phyloP scores from a whole-genome alignment of 148 eudicot genomes.

The Silene conica region DNA sequence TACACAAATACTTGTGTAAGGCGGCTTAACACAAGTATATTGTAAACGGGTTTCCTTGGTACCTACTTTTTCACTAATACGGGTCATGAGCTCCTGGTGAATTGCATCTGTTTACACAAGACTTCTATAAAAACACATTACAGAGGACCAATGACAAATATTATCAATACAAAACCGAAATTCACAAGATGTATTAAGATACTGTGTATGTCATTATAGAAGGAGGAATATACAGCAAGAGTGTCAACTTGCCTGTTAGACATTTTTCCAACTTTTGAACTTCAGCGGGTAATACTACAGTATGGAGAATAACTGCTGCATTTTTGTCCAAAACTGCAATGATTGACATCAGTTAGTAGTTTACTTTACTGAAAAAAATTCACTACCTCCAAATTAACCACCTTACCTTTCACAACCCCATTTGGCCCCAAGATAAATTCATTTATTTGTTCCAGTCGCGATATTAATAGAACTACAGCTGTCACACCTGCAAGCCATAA shows the following conservation, averaged over 20 bases:
- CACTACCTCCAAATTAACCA: slow-evolving; percentile 12
- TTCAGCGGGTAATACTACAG: slow-evolving; percentile 39
- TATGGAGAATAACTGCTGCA: slow-evolving; percentile 49
- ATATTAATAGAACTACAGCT: slow-evolving; percentile 59
- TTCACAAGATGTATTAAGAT: not conserved
- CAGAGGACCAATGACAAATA: not conserved
- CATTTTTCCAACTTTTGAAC: slow-evolving; percentile 64
- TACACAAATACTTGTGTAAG: not conserved
- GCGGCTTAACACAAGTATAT: too few relatives aligned
- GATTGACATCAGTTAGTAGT: slow-evolving; percentile 8
- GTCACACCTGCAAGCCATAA: slow-evolving; percentile 48
- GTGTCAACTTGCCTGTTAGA: slow-evolving; percentile 46
- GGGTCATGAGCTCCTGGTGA: too few relatives aligned
- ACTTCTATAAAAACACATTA: too few relatives aligned
- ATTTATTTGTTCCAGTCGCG: slow-evolving; percentile 55
- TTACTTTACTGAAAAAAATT: slow-evolving; percentile 14
- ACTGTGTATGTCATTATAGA: not conserved
- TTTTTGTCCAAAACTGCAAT: slow-evolving; percentile 62
- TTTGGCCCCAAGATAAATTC: slow-evolving; percentile 44
- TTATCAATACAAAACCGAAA: not conserved
- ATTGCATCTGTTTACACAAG: too few relatives aligned
- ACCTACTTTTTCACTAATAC: too few relatives aligned
- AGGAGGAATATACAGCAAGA: not conserved
- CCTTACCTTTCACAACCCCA: slow-evolving; percentile 61
- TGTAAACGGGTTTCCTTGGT: too few relatives aligned